These are phyloP conservation scores for Euptelea pleiosperma DNA, from an alignment of 164 flowering plant species.

Conservation along the genomic window DNA sequence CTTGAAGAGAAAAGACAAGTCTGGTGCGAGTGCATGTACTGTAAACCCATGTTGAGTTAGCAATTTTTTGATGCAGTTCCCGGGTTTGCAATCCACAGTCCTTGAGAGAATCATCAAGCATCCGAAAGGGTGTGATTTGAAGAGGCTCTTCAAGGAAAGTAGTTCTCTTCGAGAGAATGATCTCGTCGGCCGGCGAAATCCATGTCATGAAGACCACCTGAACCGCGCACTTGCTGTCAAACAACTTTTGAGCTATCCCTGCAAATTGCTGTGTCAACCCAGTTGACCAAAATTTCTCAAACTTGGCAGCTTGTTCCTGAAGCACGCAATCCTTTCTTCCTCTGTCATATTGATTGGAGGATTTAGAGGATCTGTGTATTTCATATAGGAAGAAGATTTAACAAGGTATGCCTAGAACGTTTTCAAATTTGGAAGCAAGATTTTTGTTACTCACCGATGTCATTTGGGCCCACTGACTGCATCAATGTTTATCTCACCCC, in stretches of 20 bases:
- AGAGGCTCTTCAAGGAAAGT: constrained; percentile 53
- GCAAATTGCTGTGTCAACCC: constrained; percentile 20
- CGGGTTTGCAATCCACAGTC: constrained; percentile 51
- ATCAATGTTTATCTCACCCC: too few relatives aligned
- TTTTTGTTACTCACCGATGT: too few relatives aligned
- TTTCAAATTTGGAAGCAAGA: too few relatives aligned
- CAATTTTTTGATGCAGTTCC: constrained; percentile 44
- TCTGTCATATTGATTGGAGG: constrained; percentile 22
- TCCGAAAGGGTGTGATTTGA: constrained; percentile 62
- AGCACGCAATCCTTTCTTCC: constrained; percentile 28
- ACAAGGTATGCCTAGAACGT: too few relatives aligned
- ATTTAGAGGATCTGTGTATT: too few relatives aligned
- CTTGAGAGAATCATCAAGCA: constrained; percentile 68
- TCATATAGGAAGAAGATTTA: too few relatives aligned
- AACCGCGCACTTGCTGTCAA: constrained; percentile 33
- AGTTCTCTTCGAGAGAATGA: constrained; percentile 54
- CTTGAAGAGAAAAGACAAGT: constrained; percentile 46
- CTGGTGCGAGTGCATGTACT: constrained; percentile 54
- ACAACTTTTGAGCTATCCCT: constrained; percentile 24
- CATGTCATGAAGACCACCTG: constrained; percentile 89
- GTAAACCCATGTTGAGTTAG: constrained; percentile 35
- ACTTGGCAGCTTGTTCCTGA: constrained; percentile 20
- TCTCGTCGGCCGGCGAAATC: constrained; percentile 56
- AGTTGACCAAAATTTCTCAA: constrained; percentile 29
- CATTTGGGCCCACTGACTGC: too few relatives aligned